phyloP scores from a whole-genome alignment of 2,329 filamentous ascomycete genomes.

The Drechslerella coelobrocha region DNA sequence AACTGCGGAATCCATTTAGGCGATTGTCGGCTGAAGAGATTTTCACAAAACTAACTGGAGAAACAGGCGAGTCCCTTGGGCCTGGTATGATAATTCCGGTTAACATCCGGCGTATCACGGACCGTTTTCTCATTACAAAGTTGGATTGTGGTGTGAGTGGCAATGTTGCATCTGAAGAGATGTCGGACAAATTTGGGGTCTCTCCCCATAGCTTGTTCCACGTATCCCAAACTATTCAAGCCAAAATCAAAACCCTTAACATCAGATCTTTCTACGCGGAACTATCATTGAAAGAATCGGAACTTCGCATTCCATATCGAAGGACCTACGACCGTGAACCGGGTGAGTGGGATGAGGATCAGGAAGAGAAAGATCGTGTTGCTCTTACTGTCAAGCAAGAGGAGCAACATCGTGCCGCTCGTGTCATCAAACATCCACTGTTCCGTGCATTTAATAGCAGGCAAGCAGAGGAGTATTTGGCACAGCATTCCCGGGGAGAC shows the following conservation, averaged over 20 bases:
- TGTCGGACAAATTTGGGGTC: slow-evolving; percentile 72
- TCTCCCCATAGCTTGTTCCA: slow-evolving; percentile 68
- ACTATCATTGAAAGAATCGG: slow-evolving; percentile 81
- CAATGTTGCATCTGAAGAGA: slow-evolving; percentile 80
- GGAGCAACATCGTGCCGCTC: slow-evolving; percentile 80
- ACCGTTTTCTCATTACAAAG: slow-evolving; percentile 90
- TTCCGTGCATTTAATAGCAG: slow-evolving; percentile 92
- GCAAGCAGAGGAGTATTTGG: slow-evolving; percentile 92
- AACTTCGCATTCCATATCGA: slow-evolving; percentile 75
- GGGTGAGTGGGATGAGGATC: slow-evolving; percentile 84
- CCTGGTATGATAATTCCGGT: slow-evolving; percentile 94
- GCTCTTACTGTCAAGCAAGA: slow-evolving; percentile 85
- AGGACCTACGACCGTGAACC: slow-evolving; percentile 73
- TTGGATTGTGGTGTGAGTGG: slow-evolving; percentile 95
- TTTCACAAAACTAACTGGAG: slow-evolving; percentile 96
- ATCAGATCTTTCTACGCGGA: slow-evolving; percentile 83
- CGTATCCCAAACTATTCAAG: slow-evolving; percentile 82
- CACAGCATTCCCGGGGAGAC: slow-evolving; percentile 83
- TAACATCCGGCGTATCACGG: slow-evolving; percentile 83
- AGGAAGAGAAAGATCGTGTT: slow-evolving; percentile 82
- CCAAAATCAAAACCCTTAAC: slow-evolving; percentile 86
- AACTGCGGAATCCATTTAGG: slow-evolving; percentile 81
- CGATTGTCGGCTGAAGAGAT: slow-evolving; percentile 75
- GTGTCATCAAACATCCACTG: slow-evolving; percentile 96
- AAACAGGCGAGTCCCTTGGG: slow-evolving; percentile 80